These are phyloP conservation scores for Candida peoriensis DNA, from an alignment of 805 yeast species.

Conservation along the genomic window DNA sequence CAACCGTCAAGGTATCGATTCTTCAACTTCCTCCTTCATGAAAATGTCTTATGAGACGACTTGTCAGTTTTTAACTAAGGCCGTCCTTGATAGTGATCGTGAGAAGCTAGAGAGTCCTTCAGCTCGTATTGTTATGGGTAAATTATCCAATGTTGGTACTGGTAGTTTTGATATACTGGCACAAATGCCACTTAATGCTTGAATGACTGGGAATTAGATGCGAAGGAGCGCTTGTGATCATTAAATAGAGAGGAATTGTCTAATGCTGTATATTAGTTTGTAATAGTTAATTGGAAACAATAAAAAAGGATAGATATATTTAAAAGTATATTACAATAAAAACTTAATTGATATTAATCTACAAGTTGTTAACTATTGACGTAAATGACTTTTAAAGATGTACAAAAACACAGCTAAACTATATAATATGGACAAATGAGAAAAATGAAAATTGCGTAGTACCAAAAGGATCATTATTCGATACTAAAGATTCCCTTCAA, in stretches of 20 bases:
- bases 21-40: slow-evolving; percentile 92
- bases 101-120: slow-evolving; percentile 90
- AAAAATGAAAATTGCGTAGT: too few species aligned
- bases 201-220: not conserved
- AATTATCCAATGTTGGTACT: slow-evolving; percentile 87
- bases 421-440: too few species aligned
- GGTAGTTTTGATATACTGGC: slow-evolving; percentile 83
- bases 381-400: too few species aligned
- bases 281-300: too few species aligned
- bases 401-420: too few species aligned
- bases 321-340: too few species aligned
- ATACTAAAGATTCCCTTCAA: slow-evolving; percentile 88
- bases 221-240: not conserved
- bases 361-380: too few species aligned
- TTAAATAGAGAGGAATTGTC: too few species aligned
- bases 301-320: too few species aligned
- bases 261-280: not conserved
- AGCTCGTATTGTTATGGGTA: slow-evolving; percentile 90
- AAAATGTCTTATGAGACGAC: slow-evolving; percentile 99
- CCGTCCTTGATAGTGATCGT: slow-evolving; percentile 86
- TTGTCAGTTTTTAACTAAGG: slow-evolving; percentile 93
- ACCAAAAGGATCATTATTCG: slow-evolving; percentile 24
- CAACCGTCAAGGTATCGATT: slow-evolving; percentile 97
- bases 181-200: slow-evolving; percentile 29
- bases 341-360: too few species aligned